Base-by-base conservation (phyloP, 2,329 filamentous ascomycete genomes). In the Aureobasidium sp. region DNA sequence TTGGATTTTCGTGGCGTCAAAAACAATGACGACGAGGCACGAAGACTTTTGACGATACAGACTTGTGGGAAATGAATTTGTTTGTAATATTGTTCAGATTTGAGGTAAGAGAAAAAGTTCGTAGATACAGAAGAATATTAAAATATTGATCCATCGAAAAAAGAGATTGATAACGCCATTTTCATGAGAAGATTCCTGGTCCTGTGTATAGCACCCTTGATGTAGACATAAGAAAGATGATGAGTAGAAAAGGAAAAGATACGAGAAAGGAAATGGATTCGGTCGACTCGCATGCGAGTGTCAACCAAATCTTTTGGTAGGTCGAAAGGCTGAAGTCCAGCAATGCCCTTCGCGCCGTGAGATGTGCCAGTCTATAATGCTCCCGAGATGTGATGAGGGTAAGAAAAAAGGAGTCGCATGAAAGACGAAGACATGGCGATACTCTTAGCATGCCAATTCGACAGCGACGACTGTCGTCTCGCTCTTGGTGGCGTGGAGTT, bases 291-390 rank as follows among this genome's bases (percentile, higher is more conserved):
- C 39, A 47, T 23, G 53, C 53, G 53, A 57, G 41, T 47, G n/a
- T 57, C 53, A 29, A 57, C 46, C 36, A 57, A 15, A 5, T 26
- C 13, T 47, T 23, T 27, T 27, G 23, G n/a, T 50, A 27, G 17
- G 53, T 37, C 41, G 53, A 57, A 57, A 47, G 53, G 39, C 36
- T 57, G 53, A n/a, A 57, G 53, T 44, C 53, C 53, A 46, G 53
- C 53, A 57, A 32, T 34, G 36, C 27, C 53, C 53, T 47, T 57
- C 53, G 53, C 39, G 53, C 39, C 29, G 7, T 47, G 53, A 44
- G 12, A 47, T 44, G 39, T 36, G 29, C 53, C 53, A 57, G 42
- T 57, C 53, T 57, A 57, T 57, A 27, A 37, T 57, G 53, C 42
- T 47, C n/a, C 53, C 3, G 29, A 47, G 39, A 47, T 47, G n/a